Evolutionary conservation across 192 early-diverging fungal genomes (phyloP).

Genomic region (Ambispora gerdemannii): DNA sequence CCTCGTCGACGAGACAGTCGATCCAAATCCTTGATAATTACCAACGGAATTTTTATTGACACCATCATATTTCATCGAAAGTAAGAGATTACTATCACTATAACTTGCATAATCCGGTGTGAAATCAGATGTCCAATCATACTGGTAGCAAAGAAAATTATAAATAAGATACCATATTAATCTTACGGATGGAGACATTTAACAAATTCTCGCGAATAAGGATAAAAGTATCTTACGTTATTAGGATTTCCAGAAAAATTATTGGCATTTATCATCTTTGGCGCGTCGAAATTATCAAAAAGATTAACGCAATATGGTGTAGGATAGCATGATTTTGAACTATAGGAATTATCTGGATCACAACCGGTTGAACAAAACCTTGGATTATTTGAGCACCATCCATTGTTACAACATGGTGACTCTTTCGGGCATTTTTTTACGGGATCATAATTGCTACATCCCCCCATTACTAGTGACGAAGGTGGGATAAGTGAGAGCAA

Average conservation of each 20-base stretch:
- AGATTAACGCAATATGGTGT: conserved; percentile 32
- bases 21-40: conserved; percentile 56
- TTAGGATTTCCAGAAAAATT: conserved; percentile 53
- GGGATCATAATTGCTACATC: not conserved
- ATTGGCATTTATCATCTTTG: not conserved
- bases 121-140: conserved; percentile 51
- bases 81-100: conserved; percentile 39
- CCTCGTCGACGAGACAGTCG: conserved; percentile 50
- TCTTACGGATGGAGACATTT: too few relatives aligned
- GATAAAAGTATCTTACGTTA: too few relatives aligned
- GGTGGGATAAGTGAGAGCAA: too few relatives aligned
- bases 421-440: conserved; percentile 40
- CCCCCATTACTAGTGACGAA: too few relatives aligned
- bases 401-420: conserved; percentile 45
- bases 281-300: conserved; percentile 33
- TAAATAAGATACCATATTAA: too few relatives aligned
- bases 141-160: too few relatives aligned
- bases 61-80: conserved; percentile 34
- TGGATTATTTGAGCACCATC: conserved; percentile 41
- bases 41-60: conserved; percentile 37
- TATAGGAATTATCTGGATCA: conserved; percentile 42
- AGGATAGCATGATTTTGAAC: conserved; percentile 37
- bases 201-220: too few relatives aligned
- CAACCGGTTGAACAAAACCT: conserved; percentile 38
- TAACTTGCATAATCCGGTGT: conserved; percentile 43